Conservation (phyloP, 768 basidiomycete species). For the Boletus rufocinnamomeus region DNA sequence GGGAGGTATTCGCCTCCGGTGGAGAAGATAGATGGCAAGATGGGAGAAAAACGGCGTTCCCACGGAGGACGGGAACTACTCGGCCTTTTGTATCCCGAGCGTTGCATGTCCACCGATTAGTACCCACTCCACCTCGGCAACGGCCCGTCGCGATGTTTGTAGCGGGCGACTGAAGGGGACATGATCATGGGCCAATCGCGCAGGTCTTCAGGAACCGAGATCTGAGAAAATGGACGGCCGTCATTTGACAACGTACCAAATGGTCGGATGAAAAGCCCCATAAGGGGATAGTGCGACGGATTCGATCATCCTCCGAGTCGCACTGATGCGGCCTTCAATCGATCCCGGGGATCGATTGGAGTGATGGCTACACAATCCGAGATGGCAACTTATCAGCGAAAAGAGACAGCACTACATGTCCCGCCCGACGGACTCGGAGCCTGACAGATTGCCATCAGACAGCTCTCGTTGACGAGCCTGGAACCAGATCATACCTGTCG, state of each 20-base stretch:
- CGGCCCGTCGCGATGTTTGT: background rate
- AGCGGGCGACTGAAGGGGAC: background rate
- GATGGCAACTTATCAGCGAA: background rate
- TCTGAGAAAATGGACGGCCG: background rate
- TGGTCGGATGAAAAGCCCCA: background rate
- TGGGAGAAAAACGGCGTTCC: constrained; percentile 14
- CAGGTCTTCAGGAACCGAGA: background rate
- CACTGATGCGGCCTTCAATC: background rate
- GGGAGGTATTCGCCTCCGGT: background rate
- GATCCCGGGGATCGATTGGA: no score
- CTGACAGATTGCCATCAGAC: background rate
- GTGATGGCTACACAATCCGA: background rate
- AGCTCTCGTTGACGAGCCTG: background rate
- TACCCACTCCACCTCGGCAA: constrained; percentile 1
- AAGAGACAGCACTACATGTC: background rate
- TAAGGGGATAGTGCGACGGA: no score
- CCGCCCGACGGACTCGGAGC: background rate
- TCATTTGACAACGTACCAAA: background rate
- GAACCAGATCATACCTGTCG: background rate
- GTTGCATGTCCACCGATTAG: background rate
- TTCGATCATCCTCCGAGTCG: no score
- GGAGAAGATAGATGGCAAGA: background rate
- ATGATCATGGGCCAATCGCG: background rate
- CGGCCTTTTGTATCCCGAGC: constrained; percentile 20
- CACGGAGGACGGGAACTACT: constrained; percentile 7